Base-by-base conservation (phyloP, 352 stramenopile genomes). In the Pythium myriotylum region DNA sequence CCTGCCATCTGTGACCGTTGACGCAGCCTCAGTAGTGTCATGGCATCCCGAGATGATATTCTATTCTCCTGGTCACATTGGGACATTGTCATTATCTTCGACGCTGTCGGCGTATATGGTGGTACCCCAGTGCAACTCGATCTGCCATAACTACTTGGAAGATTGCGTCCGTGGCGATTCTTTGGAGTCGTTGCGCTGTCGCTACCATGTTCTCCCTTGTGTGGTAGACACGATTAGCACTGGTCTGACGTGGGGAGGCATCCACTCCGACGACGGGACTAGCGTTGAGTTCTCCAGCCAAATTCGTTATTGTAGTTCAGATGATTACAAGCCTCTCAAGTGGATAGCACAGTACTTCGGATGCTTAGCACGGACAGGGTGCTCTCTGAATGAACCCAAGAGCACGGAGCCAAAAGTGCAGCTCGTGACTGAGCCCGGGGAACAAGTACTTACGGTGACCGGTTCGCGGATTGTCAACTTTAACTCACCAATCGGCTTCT, bases 151-250 rank as follows among this genome's bases (percentile, higher is more conserved):
- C 9, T 32, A 59, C 14, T 39, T 68, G 2, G 27, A 59, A 4
- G 22, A 32, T 1, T 62, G 53, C 32, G 33, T 45, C 4, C 53
- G 53, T 42, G 49, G 53, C 9, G 54, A 68, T 13, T 63, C 53
- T 7, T 40, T 54, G 20, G 29, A 54, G 13, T 58, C 61, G 9
- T 19, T 68, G 12, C 27, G 24, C 7, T 68, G 53, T 33, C 54
- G 54, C 8, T 46, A 68, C 19, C 35, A 49, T 2, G 37, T 24
- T 22, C 37, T 62, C 2, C 61, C 47, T 8, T 62, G 54, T 26
- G 60, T 62, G 12, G 1, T 24, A 1, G 14, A 45, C 7, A 26
- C 55, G 22, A 35, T 55, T 2, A 27, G 13, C 2, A 20, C 13
- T 14, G 10, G 49, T 35, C 4, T 56, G 1, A 20, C 24, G 10